phyloP scores from a whole-genome alignment of 306 rosid species.

The Cicer judaicum region DNA sequence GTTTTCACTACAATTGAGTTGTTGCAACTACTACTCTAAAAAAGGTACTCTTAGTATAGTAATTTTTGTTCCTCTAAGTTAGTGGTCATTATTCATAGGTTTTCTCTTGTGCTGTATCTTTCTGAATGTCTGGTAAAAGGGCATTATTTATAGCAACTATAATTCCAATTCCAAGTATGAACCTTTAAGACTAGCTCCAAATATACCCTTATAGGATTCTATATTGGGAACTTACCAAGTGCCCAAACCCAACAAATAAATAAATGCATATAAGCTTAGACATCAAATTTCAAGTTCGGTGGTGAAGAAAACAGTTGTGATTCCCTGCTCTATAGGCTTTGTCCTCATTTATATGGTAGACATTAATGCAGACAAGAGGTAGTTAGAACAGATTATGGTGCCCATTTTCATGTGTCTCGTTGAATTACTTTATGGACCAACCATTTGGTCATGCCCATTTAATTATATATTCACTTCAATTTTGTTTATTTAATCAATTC shows the following conservation, averaged over 20 bases:
- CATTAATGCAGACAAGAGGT: constrained; percentile 42
- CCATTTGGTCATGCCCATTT: constrained; percentile 14
- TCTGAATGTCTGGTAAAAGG: constrained; percentile 33
- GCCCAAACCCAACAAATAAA: constrained; percentile 45
- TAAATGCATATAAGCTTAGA: constrained; percentile 27
- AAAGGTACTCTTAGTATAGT: not conserved
- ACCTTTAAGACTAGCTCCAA: constrained; percentile 18
- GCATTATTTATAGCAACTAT: constrained; percentile 30
- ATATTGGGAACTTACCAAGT: not conserved
- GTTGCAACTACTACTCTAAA: constrained; percentile 34
- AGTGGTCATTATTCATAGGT: not conserved
- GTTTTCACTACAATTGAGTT: constrained; percentile 3
- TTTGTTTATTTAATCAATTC: not conserved
- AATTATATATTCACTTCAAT: not conserved
- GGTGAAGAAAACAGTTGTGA: constrained; percentile 43
- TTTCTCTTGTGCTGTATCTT: constrained; percentile 1
- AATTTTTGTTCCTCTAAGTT: not conserved
- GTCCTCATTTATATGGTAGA: constrained; percentile 44
- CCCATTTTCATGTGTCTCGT: constrained; percentile 46
- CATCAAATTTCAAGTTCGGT: constrained; percentile 35
- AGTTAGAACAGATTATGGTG: constrained; percentile 35
- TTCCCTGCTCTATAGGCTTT: constrained; percentile 16
- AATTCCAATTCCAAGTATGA: constrained; percentile 14
- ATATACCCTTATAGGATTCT: constrained; percentile 17
- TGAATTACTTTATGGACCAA: constrained; percentile 35